Conservation (phyloP, 1,139 yeast species). For the Nakaseomyces uthaithaninus region DNA sequence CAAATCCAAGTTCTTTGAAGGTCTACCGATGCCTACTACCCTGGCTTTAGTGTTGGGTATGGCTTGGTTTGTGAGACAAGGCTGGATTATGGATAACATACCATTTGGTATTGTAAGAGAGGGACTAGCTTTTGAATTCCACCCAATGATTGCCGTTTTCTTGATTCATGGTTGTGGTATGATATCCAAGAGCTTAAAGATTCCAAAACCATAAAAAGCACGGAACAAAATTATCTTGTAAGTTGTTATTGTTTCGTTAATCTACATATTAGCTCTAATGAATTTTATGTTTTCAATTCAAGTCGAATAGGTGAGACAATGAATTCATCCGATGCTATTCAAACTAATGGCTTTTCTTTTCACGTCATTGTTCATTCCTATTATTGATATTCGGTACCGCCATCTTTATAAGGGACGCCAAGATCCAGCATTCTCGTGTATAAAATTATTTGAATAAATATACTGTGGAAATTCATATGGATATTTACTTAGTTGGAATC, state of each 20-base stretch:
- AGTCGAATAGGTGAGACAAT: neutral
- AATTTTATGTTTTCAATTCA: too few species aligned
- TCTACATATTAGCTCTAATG: too few species aligned
- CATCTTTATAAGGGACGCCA: too few species aligned
- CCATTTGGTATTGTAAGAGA: slow-evolving; percentile 58
- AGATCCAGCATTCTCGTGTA: too few species aligned
- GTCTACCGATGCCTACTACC: slow-evolving; percentile 90
- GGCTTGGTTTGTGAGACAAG: slow-evolving; percentile 55
- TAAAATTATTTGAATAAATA: too few species aligned
- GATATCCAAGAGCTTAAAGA: slow-evolving; percentile 81
- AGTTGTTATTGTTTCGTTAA: neutral
- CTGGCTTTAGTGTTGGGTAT: slow-evolving; percentile 62
- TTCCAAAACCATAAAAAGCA: slow-evolving; percentile 67
- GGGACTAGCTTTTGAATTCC: slow-evolving; percentile 61
- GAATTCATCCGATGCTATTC: too few species aligned
- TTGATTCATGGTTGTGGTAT: slow-evolving; percentile 80
- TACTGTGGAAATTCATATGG: too few species aligned
- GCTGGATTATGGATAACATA: slow-evolving; percentile 38
- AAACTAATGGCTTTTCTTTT: too few species aligned
- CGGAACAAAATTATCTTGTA: neutral
- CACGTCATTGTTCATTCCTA: too few species aligned
- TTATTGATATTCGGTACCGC: too few species aligned
- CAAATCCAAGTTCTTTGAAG: slow-evolving; percentile 80
- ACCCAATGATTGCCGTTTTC: slow-evolving; percentile 58
- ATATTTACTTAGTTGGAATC: too few species aligned